These are phyloP conservation scores for Sphagnum magellanicum DNA, from an alignment of 228 moss, liverwort and hornwort species.

Conservation along the genomic window DNA sequence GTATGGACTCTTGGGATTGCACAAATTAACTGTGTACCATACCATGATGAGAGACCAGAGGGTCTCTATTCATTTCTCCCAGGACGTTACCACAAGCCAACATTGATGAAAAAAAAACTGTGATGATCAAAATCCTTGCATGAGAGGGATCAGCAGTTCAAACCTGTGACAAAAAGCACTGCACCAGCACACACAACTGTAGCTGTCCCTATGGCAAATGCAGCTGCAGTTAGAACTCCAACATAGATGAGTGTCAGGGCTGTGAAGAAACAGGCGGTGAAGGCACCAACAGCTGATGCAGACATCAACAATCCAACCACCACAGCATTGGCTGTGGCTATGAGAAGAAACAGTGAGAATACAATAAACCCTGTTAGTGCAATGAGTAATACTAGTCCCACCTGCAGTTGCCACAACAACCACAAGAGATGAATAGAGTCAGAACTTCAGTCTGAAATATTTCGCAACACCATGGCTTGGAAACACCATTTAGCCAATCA, in stretches of 20 bases:
- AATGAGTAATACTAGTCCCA: conserved; percentile 48
- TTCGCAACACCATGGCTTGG: no score
- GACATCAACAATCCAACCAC: conserved; percentile 60
- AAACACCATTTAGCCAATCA: neutral
- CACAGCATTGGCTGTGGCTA: conserved; percentile 61
- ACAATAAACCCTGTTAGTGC: conserved; percentile 61
- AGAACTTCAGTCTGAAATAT: no score
- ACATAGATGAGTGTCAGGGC: conserved; percentile 64
- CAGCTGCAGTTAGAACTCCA: conserved; percentile 47
- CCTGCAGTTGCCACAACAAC: conserved; percentile 26
- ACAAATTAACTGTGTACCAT: no score
- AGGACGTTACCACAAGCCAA: no score
- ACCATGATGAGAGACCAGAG: no score
- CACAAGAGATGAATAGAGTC: neutral
- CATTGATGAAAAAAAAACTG: no score
- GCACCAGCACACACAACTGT: conserved; percentile 47
- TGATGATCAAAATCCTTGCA: no score
- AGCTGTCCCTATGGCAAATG: conserved; percentile 48
- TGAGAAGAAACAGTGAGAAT: conserved; percentile 61
- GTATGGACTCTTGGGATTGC: no score
- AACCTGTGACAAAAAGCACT: conserved; percentile 64
- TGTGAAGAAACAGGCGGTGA: conserved; percentile 65
- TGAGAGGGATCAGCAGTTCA: conserved; percentile 3
- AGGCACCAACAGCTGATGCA: conserved; percentile 65
- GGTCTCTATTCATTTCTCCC: no score